A percentile compares a stretch with the other conserved stretches of the same genome.
Evolutionary conservation across 1,284 basidiomycete species (phyloP).

Genomic region (Pterula multifida): DNA sequence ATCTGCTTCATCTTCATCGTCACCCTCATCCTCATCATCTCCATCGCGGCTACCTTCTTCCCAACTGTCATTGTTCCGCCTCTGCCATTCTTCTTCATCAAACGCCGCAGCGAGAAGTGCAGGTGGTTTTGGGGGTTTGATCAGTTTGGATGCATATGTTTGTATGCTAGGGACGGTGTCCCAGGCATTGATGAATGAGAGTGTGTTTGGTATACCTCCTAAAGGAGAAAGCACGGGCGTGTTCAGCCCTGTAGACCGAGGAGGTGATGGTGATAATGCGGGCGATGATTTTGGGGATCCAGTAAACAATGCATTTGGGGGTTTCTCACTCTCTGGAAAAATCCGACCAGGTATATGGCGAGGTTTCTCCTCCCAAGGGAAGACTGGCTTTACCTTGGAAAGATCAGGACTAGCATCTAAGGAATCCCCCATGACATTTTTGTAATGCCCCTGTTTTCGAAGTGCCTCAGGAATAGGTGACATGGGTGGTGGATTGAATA

Average conservation of each 20-base stretch:
- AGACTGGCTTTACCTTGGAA: constrained; percentile 66
- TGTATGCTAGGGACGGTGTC: constrained; percentile 71
- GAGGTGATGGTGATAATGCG: constrained; percentile 19
- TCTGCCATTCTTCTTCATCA: constrained; percentile 30
- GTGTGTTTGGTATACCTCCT: constrained; percentile 38
- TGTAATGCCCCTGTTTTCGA: constrained; percentile 49
- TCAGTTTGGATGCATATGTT: constrained; percentile 57
- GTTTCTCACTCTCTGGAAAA: constrained; percentile 62
- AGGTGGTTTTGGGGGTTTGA: constrained; percentile 32
- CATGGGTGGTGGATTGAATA: constrained; percentile 50
- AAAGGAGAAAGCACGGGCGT: constrained; percentile 20
- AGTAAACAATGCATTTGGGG: constrained; percentile 38
- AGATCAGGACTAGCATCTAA: constrained; percentile 49
- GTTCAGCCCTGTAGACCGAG: constrained; percentile 16
- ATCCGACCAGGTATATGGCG: constrained; percentile 57
- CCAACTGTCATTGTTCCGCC: constrained; percentile 29
- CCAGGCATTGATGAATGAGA: constrained; percentile 73
- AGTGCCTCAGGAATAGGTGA: constrained; percentile 49
- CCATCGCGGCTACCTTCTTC: constrained; percentile 69
- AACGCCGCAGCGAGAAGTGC: constrained; percentile 33
- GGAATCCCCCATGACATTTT: constrained; percentile 40
- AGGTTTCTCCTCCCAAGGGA: constrained; percentile 83
- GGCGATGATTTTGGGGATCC: constrained; percentile 22
- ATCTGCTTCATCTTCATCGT: constrained; percentile 32
- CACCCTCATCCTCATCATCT: constrained; percentile 75